phyloP scores from a whole-genome alignment of 768 basidiomycete species.

The Jaapia argillacea region DNA sequence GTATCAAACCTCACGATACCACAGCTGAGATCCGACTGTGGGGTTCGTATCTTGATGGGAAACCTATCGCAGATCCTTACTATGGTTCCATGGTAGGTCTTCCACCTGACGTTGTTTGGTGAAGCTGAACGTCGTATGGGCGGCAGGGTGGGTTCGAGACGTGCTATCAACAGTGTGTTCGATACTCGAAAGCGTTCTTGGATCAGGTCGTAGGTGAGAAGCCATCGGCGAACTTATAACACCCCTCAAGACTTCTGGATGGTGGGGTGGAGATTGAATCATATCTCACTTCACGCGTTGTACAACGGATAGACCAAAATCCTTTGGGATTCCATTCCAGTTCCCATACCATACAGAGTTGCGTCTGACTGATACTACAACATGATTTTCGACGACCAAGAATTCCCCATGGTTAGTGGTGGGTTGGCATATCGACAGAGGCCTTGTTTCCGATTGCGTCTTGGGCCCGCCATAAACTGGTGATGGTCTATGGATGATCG shows the following conservation, averaged over 20 bases:
- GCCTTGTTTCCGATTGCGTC: slow-evolving; percentile 73
- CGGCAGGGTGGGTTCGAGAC: slow-evolving; percentile 63
- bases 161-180: slow-evolving; percentile 68
- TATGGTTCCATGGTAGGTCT: slow-evolving; percentile 55
- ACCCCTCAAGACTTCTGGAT: too few species aligned
- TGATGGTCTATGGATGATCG: slow-evolving; percentile 56
- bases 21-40: slow-evolving; percentile 68
- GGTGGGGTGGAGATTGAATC: too few species aligned
- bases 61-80: slow-evolving; percentile 78
- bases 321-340: too few species aligned
- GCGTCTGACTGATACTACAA: too few species aligned
- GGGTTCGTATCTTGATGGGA: slow-evolving; percentile 66
- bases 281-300: too few species aligned
- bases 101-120: background rate
- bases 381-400: background rate
- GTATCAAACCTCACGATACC: slow-evolving; percentile 34
- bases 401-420: slow-evolving; percentile 31
- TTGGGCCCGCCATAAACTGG: slow-evolving; percentile 86
- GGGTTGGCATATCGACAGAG: slow-evolving; percentile 82
- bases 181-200: slow-evolving; percentile 70
- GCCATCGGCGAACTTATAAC: background rate
- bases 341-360: too few species aligned
- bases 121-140: background rate
- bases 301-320: too few species aligned
- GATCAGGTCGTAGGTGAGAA: slow-evolving; percentile 34